phyloP scores from a whole-genome alignment of 306 rosid species.

The Cicer arietinum region DNA sequence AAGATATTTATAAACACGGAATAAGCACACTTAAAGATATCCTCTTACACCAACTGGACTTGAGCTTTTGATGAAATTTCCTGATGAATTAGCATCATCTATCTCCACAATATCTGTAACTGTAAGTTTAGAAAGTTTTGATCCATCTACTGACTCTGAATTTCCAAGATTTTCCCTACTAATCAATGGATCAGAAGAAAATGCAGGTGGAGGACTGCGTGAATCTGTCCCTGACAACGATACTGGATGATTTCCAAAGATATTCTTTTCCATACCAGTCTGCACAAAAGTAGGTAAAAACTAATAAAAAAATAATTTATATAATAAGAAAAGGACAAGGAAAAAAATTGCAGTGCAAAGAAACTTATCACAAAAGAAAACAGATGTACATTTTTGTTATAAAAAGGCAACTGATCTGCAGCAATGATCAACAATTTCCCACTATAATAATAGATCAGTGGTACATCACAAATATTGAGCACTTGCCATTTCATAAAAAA shows the following conservation, averaged over 20 bases:
- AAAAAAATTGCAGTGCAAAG: slow-evolving; percentile 13
- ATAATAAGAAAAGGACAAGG: slow-evolving; percentile 17
- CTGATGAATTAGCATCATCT: slow-evolving; percentile 72
- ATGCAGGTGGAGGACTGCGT: slow-evolving; percentile 86
- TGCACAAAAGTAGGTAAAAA: slow-evolving; percentile 53
- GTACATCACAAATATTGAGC: slow-evolving; percentile 34
- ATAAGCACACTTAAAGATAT: slow-evolving; percentile 39
- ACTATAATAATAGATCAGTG: slow-evolving; percentile 26
- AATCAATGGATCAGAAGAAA: slow-evolving; percentile 84
- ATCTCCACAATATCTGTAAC: slow-evolving; percentile 80
- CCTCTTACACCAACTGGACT: slow-evolving; percentile 83
- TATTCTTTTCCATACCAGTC: slow-evolving; percentile 94
- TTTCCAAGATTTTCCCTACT: slow-evolving; percentile 55
- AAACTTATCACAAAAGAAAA: neutral
- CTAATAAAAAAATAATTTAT: slow-evolving; percentile 20
- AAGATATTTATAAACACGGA: slow-evolving; percentile 37
- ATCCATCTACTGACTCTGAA: slow-evolving; percentile 53
- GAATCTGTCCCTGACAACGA: slow-evolving; percentile 67
- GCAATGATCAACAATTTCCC: slow-evolving; percentile 25
- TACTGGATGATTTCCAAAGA: slow-evolving; percentile 93
- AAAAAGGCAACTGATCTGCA: slow-evolving; percentile 2
- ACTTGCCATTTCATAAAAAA: slow-evolving; percentile 26
- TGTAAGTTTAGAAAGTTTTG: slow-evolving; percentile 62
- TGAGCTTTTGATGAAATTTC: slow-evolving; percentile 64
- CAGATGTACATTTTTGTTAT: neutral